These are phyloP conservation scores for Celoporthe dispersa DNA, from an alignment of 2,329 filamentous ascomycete species.

Conservation along the genomic window DNA sequence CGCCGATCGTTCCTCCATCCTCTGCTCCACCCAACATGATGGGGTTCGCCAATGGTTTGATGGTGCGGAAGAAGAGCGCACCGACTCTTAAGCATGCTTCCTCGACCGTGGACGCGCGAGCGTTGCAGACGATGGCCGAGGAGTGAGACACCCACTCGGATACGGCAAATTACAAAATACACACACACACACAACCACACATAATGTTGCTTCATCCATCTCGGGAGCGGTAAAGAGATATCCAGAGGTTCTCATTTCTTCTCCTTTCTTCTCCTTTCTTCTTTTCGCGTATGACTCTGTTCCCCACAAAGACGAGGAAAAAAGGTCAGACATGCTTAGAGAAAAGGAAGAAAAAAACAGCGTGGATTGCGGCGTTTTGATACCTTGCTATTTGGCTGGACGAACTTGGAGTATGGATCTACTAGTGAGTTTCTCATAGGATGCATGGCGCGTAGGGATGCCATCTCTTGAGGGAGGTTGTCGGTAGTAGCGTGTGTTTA, in stretches of 20 bases:
- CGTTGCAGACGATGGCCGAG: conserved; percentile 26
- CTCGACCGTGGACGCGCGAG: conserved; percentile 20
- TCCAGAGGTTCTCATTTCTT: background rate
- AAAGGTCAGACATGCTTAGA: background rate
- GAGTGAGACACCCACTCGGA: conserved; percentile 6
- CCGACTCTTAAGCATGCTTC: conserved; percentile 25
- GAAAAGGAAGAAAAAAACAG: background rate
- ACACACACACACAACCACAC: background rate
- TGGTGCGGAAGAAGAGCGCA: conserved; percentile 18
- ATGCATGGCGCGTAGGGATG: conserved; percentile 16
- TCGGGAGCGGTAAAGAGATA: background rate
- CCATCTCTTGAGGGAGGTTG: background rate
- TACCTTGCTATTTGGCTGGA: background rate
- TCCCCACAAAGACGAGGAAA: background rate
- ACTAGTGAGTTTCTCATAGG: conserved; percentile 9
- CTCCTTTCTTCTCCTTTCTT: background rate
- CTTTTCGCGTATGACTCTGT: conserved; percentile 7
- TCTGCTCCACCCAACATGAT: conserved; percentile 27
- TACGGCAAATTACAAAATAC: background rate
- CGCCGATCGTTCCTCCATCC: conserved; percentile 13
- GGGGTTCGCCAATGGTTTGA: conserved; percentile 6
- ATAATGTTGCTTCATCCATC: background rate
- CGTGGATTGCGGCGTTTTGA: background rate
- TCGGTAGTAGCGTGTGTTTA: background rate
- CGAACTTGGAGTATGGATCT: conserved; percentile 1